phyloP scores from a whole-genome alignment of 306 rosid species.

The Cyclanthera cordifolia region DNA sequence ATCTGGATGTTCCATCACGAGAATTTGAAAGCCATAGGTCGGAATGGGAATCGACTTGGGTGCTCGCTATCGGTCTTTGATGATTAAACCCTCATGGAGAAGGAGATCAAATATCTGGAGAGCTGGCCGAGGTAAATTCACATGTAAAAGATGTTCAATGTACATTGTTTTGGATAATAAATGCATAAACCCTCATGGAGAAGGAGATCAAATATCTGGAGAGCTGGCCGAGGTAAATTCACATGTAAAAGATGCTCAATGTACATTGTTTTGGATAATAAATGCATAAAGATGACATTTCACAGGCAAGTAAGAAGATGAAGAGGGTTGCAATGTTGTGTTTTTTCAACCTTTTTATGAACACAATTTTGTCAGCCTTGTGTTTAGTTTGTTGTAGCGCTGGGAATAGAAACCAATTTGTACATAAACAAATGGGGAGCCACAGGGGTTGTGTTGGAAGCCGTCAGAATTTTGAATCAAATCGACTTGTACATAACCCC shows the following conservation, averaged over 20 bases:
- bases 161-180: conserved; percentile 1
- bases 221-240: conserved; percentile 16
- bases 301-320: background rate
- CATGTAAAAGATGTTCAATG: conserved; percentile 15
- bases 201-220: background rate
- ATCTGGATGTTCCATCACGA: background rate
- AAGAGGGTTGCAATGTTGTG: background rate
- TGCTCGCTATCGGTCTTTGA: conserved; percentile 1
- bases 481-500: conserved; percentile 30
- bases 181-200: background rate
- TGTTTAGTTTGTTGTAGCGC: conserved; percentile 5
- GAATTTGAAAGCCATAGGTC: background rate
- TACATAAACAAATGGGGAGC: conserved; percentile 28
- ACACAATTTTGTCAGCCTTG: background rate
- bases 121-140: conserved; percentile 16
- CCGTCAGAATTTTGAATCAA: conserved; percentile 16
- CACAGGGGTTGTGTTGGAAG: conserved; percentile 17
- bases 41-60: background rate
- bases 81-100: background rate
- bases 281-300: background rate
- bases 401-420: conserved; percentile 18
- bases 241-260: conserved; percentile 16
- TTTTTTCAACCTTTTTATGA: conserved; percentile 1
- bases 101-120: no score
- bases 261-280: background rate